phyloP scores from a whole-genome alignment of 1,284 basidiomycete species.

The Rhodotorula sp. region DNA sequence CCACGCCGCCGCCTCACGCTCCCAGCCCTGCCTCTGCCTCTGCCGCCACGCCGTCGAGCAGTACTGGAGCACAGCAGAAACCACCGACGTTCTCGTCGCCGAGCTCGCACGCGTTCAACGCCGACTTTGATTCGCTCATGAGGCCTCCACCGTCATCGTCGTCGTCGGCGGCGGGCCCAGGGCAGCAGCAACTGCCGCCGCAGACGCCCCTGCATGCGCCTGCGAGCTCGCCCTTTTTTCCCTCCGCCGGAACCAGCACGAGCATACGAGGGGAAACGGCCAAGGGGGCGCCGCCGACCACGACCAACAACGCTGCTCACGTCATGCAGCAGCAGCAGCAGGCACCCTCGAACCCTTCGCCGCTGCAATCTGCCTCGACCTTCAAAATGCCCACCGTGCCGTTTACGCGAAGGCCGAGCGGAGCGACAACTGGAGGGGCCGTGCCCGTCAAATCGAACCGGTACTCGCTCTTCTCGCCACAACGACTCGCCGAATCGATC shows the following conservation, averaged over 20 bases:
- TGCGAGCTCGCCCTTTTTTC: slow-evolving; percentile 23
- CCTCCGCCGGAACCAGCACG: neutral
- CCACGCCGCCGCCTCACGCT: neutral
- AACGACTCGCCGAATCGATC: slow-evolving; percentile 14
- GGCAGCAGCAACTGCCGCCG: neutral
- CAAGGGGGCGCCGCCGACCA: no score
- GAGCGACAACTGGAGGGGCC: neutral
- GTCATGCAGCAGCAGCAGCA: no score
- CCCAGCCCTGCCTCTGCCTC: neutral
- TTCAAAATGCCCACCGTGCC: neutral
- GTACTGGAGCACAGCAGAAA: neutral
- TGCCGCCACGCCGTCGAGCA: neutral
- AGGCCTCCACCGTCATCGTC: neutral
- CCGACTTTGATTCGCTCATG: slow-evolving; percentile 22
- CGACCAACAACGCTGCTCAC: no score
- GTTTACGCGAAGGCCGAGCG: neutral
- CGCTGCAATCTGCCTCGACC: neutral
- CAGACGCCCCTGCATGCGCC: slow-evolving; percentile 16
- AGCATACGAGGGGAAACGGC: no score
- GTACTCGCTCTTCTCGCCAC: slow-evolving; percentile 19
- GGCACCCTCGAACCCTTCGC: no score
- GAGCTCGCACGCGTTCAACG: slow-evolving; percentile 19
- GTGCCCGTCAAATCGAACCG: slow-evolving; percentile 1
- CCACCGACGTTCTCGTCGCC: slow-evolving; percentile 15
- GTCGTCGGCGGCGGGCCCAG: no score